phyloP scores from a whole-genome alignment of 169 alveolate species.

The Babesia divergens region DNA sequence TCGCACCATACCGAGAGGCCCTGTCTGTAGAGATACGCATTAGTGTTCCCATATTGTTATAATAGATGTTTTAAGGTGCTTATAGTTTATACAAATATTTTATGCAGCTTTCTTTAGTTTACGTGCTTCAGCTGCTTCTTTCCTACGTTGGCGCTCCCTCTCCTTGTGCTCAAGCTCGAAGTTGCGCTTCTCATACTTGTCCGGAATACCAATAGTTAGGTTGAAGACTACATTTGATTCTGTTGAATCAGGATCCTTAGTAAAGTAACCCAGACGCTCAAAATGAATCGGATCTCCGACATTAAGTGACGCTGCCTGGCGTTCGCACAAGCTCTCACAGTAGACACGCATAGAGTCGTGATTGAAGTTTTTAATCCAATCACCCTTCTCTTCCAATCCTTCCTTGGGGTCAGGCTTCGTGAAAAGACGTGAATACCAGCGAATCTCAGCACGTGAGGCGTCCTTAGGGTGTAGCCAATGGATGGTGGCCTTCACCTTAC shows the following conservation, averaged over 20 bases:
- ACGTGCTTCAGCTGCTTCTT: constrained; percentile 51
- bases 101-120: constrained; percentile 25
- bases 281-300: constrained; percentile 81
- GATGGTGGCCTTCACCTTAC: constrained; percentile 81
- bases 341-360: constrained; percentile 71
- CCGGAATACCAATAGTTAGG: constrained; percentile 73
- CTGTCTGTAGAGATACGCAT: too few relatives aligned
- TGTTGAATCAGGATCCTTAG: constrained; percentile 77
- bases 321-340: constrained; percentile 63
- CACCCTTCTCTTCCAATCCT: constrained; percentile 55
- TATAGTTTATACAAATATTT: neutral
- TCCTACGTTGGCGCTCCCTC: constrained; percentile 51
- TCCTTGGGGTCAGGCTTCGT: constrained; percentile 80
- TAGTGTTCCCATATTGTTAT: too few relatives aligned
- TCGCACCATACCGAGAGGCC: too few relatives aligned
- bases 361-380: constrained; percentile 80
- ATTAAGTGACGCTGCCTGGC: constrained; percentile 25
- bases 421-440: constrained; percentile 82
- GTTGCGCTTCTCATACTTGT: constrained; percentile 52
- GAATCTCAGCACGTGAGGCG: constrained; percentile 69
- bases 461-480: constrained; percentile 78
- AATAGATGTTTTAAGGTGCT: too few relatives aligned
- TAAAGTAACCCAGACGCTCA: constrained; percentile 83
- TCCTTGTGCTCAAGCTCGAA: constrained; percentile 54
- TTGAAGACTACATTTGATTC: constrained; percentile 60